Evolutionary conservation across 495 filamentous ascomycete species (phyloP).

Genomic region (Aspergillus incahuasiensis): DNA sequence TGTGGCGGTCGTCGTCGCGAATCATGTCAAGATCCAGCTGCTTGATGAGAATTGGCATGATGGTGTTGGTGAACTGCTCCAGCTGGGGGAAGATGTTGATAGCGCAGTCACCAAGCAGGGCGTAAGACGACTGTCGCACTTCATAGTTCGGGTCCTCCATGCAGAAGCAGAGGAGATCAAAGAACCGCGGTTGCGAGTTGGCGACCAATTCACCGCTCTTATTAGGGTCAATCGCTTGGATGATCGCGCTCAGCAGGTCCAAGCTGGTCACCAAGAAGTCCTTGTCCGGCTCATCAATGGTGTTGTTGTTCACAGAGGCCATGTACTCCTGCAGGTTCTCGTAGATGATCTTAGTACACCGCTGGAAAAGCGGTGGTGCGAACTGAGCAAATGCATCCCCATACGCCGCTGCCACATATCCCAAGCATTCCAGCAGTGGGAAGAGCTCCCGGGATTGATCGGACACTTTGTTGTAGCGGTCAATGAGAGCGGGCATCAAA

Average conservation of each 20-base stretch:
- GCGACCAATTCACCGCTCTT: constrained; percentile 72
- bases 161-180: constrained; percentile 83
- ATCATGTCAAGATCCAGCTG: constrained; percentile 81
- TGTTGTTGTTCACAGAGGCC: constrained; percentile 56
- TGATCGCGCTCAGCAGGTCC: constrained; percentile 88
- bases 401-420: constrained; percentile 87
- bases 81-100: constrained; percentile 90
- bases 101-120: constrained; percentile 90
- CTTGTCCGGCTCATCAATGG: constrained; percentile 81
- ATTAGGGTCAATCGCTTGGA: constrained; percentile 77
- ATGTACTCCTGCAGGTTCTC: constrained; percentile 77
- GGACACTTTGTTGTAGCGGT: constrained; percentile 78
- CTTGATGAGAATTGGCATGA: constrained; percentile 75
- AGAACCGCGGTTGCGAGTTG: constrained; percentile 74
- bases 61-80: constrained; percentile 61
- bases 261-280: constrained; percentile 96
- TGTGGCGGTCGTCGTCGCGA: constrained; percentile 66
- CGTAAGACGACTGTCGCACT: constrained; percentile 94
- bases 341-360: constrained; percentile 88
- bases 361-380: constrained; percentile 73
- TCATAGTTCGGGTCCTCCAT: constrained; percentile 91
- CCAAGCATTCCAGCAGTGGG: constrained; percentile 89
- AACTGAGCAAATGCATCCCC: constrained; percentile 78
- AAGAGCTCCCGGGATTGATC: constrained; percentile 94
- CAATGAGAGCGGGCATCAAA: constrained; percentile 92